Conservation (phyloP, 495 filamentous ascomycete species). For the Daldinia childiae region DNA sequence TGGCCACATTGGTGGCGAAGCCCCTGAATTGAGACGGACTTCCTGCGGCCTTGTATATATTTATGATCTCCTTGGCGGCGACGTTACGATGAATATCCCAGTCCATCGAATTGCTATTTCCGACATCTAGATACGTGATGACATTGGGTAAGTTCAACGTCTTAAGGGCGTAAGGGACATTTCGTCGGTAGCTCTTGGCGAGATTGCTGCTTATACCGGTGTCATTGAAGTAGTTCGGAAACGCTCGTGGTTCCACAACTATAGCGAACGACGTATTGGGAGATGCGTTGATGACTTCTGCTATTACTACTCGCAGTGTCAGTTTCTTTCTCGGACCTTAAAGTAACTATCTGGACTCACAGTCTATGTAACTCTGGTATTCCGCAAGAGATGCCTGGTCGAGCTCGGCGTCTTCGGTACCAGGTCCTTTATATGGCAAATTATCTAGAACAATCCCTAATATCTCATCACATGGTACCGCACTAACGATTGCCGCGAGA, state of each 20-base stretch:
- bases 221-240: constrained; percentile 67
- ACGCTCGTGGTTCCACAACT: constrained; percentile 67
- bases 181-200: constrained; percentile 61
- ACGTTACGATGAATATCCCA: constrained; percentile 61
- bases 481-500: background rate
- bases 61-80: constrained; percentile 53
- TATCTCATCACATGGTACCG: constrained; percentile 28
- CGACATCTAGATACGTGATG: constrained; percentile 74
- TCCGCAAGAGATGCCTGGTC: background rate
- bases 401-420: background rate
- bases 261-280: constrained; percentile 53
- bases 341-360: background rate
- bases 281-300: constrained; percentile 49
- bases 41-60: constrained; percentile 65
- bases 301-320: constrained; percentile 53
- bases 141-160: constrained; percentile 70
- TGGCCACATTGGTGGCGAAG: constrained; percentile 71
- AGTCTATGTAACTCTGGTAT: constrained; percentile 9
- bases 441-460: constrained; percentile 23
- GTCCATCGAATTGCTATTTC: constrained; percentile 71
- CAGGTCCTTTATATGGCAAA: constrained; percentile 10
- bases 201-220: constrained; percentile 61
- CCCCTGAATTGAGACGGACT: constrained; percentile 68
- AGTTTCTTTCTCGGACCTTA: background rate
- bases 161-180: constrained; percentile 67